phyloP scores from a whole-genome alignment of 176 grass and related monocot species.

The Carex pumila region DNA sequence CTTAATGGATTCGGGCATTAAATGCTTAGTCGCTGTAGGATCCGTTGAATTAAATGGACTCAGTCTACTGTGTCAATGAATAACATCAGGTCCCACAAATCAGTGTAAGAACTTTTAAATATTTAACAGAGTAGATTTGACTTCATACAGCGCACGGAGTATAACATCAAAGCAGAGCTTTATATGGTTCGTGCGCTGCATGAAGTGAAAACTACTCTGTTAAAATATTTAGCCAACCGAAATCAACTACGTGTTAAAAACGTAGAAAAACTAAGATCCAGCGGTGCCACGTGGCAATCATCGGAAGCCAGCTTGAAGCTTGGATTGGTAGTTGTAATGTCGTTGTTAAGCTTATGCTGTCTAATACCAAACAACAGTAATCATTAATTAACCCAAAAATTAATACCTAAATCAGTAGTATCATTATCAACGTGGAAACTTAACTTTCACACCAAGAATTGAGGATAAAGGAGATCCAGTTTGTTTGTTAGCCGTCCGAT shows the following conservation, averaged over 20 bases:
- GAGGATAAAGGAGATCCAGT: not conserved
- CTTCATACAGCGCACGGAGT: too few species aligned
- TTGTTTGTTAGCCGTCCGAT: not conserved
- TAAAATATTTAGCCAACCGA: too few species aligned
- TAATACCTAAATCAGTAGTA: not conserved
- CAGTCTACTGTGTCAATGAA: not conserved
- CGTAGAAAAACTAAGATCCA: not conserved
- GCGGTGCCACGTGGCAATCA: not conserved
- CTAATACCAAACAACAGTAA: not conserved
- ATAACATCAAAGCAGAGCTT: too few species aligned
- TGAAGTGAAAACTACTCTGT: too few species aligned
- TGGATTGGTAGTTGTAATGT: not conserved
- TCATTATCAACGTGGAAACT: not conserved
- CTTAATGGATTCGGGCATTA: slow-evolving; percentile 9
- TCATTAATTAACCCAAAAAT: not conserved
- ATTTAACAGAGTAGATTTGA: too few species aligned
- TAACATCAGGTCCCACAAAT: not conserved
- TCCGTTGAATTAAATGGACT: not conserved
- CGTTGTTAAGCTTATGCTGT: not conserved
- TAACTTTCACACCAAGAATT: not conserved
- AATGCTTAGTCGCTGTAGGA: not conserved
- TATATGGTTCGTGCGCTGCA: too few species aligned
- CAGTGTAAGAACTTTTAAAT: too few species aligned
- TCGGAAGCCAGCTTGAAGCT: not conserved
- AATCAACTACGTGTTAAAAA: not conserved